These are phyloP conservation scores for Trichoderma arundinaceum DNA, from an alignment of 2,329 filamentous ascomycete genomes.

Conservation along the genomic window DNA sequence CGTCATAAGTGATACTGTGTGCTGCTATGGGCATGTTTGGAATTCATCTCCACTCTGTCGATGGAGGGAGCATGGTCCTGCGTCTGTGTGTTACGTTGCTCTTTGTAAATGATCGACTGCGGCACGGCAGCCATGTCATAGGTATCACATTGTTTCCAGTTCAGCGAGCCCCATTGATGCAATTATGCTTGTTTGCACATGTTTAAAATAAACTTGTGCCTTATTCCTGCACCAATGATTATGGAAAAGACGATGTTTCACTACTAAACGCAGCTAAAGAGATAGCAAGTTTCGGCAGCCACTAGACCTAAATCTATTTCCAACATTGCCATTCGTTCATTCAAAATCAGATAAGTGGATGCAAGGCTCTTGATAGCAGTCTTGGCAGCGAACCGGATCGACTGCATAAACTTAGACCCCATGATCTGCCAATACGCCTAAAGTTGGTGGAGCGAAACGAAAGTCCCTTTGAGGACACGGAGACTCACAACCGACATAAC, in stretches of 20 bases:
- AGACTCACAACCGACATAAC: not conserved
- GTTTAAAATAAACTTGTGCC: not conserved
- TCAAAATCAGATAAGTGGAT: not conserved
- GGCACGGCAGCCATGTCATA: not conserved
- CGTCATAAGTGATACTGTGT: not conserved
- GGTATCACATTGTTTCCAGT: not conserved
- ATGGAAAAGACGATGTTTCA: not conserved
- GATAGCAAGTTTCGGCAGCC: not conserved
- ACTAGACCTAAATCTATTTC: not conserved
- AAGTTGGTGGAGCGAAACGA: not conserved
- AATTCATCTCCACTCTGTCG: not conserved
- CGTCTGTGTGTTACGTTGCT: not conserved
- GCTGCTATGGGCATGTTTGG: not conserved
- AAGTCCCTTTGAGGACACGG: not conserved
- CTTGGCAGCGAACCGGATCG: not conserved
- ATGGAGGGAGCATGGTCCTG: not conserved
- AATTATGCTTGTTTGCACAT: not conserved
- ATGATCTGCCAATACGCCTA: not conserved
- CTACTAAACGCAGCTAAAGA: not conserved
- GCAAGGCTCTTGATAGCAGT: not conserved
- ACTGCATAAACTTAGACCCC: not conserved
- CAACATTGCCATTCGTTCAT: not conserved
- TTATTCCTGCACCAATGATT: not conserved
- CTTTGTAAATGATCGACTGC: not conserved
- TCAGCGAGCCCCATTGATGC: not conserved